Evolutionary conservation across 1,284 basidiomycete species (phyloP).

Genomic region (Veloboletus limbatus): DNA sequence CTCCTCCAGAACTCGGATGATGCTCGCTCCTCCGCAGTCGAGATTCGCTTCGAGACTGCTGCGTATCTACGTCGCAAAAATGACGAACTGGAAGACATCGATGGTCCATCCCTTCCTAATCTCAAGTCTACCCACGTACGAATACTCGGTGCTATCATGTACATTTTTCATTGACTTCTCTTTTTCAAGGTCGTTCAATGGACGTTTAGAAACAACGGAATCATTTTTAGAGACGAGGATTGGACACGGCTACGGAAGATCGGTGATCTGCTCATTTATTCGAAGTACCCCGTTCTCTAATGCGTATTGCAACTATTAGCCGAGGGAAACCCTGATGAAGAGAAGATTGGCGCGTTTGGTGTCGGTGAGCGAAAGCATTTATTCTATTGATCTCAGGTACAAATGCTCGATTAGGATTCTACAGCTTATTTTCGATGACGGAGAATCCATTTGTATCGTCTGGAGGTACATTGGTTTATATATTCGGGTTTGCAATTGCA

Average conservation of each 20-base stretch:
- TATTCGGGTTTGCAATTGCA: neutral
- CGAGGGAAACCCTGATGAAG: slow-evolving; percentile 82
- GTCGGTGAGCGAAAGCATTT: slow-evolving; percentile 52
- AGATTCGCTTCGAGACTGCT: slow-evolving; percentile 80
- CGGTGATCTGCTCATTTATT: slow-evolving; percentile 32
- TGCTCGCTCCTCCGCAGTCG: slow-evolving; percentile 77
- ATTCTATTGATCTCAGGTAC: neutral
- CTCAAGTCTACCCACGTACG: slow-evolving; percentile 54
- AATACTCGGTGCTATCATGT: slow-evolving; percentile 5
- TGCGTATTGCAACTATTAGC: slow-evolving; percentile 40
- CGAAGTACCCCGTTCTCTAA: neutral
- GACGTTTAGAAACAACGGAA: slow-evolving; percentile 88
- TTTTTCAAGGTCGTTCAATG: slow-evolving; percentile 61
- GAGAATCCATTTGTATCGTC: slow-evolving; percentile 93
- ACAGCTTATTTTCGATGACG: slow-evolving; percentile 80
- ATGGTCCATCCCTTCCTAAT: slow-evolving; percentile 45
- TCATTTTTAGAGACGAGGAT: slow-evolving; percentile 77
- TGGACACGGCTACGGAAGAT: slow-evolving; percentile 90
- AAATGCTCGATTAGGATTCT: slow-evolving; percentile 53
- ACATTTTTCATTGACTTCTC: slow-evolving; percentile 12
- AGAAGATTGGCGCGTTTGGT: slow-evolving; percentile 85
- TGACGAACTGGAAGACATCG: slow-evolving; percentile 2
- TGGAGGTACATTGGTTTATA: slow-evolving; percentile 51
- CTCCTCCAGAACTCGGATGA: slow-evolving; percentile 95
- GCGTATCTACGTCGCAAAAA: slow-evolving; percentile 45